Conservation (phyloP, 495 filamentous ascomycete genomes). For the Terfezia claveryi region DNA sequence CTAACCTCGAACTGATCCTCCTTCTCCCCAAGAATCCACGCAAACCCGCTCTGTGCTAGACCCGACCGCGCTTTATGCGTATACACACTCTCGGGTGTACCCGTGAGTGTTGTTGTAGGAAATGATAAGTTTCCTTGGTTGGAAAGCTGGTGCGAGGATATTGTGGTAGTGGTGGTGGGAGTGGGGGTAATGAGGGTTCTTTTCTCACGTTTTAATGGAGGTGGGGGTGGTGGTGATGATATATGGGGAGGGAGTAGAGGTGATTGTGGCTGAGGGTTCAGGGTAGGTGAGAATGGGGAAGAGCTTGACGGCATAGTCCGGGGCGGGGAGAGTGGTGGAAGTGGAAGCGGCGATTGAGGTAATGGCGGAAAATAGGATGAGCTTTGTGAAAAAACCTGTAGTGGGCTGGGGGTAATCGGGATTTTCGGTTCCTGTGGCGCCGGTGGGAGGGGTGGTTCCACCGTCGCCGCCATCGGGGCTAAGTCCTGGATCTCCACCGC, state of each 20-base stretch:
- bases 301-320: neutral
- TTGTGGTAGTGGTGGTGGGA: neutral
- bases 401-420: too few relatives aligned
- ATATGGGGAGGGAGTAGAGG: neutral
- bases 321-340: constrained; percentile 3
- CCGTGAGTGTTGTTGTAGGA: neutral
- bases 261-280: neutral
- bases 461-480: too few relatives aligned
- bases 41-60: constrained; percentile 68
- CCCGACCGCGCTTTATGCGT: constrained; percentile 28
- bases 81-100: neutral
- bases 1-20: constrained; percentile 8
- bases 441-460: too few relatives aligned
- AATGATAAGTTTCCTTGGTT: neutral
- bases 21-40: constrained; percentile 62
- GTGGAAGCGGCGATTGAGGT: neutral
- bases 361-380: too few relatives aligned
- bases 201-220: constrained; percentile 1
- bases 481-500: too few relatives aligned
- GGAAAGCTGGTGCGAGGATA: neutral
- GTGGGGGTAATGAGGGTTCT: neutral
- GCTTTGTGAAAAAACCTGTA: too few relatives aligned
- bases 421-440: too few relatives aligned
- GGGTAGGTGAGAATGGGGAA: neutral
- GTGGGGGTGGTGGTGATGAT: constrained; percentile 1